These are phyloP conservation scores for Erythrobasidium hasegawianum DNA, from an alignment of 1,284 basidiomycete species.

Conservation along the genomic window DNA sequence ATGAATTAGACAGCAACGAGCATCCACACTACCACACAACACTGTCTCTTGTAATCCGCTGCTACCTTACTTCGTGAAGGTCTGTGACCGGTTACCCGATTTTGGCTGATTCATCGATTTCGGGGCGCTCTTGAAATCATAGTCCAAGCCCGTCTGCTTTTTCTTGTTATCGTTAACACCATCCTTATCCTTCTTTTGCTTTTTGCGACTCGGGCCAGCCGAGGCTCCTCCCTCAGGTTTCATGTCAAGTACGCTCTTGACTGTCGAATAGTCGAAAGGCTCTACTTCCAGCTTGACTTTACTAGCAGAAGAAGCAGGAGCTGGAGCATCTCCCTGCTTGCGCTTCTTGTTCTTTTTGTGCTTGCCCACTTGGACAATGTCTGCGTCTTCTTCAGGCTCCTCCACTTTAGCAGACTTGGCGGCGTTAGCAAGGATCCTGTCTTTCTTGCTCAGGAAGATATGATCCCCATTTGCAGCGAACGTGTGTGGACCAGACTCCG, in stretches of 20 bases:
- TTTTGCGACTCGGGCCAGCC: slow-evolving; percentile 40
- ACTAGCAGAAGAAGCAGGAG: slow-evolving; percentile 36
- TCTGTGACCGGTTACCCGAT: slow-evolving; percentile 46
- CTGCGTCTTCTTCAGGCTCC: slow-evolving; percentile 53
- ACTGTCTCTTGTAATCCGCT: too few relatives aligned
- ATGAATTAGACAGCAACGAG: too few relatives aligned
- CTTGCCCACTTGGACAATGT: slow-evolving; percentile 64
- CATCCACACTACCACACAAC: too few relatives aligned
- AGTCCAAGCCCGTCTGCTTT: slow-evolving; percentile 6
- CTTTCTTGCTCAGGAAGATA: neutral
- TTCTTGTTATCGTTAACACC: slow-evolving; percentile 36
- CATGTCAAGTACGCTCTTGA: slow-evolving; percentile 71
- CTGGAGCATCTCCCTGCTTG: slow-evolving; percentile 49
- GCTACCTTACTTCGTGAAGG: slow-evolving; percentile 34
- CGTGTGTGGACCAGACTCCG: too few relatives aligned
- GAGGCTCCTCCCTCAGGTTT: slow-evolving; percentile 37
- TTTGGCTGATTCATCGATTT: slow-evolving; percentile 49
- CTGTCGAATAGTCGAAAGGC: slow-evolving; percentile 69
- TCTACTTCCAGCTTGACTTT: slow-evolving; percentile 47
- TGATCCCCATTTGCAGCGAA: too few relatives aligned
- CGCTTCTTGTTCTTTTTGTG: slow-evolving; percentile 51
- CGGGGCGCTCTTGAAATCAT: slow-evolving; percentile 37
- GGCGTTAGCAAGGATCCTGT: neutral
- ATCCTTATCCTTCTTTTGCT: slow-evolving; percentile 44
- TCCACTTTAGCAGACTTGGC: slow-evolving; percentile 7